Base-by-base conservation (phyloP, 1,139 yeast genomes). In the Maudiozyma humilis region DNA sequence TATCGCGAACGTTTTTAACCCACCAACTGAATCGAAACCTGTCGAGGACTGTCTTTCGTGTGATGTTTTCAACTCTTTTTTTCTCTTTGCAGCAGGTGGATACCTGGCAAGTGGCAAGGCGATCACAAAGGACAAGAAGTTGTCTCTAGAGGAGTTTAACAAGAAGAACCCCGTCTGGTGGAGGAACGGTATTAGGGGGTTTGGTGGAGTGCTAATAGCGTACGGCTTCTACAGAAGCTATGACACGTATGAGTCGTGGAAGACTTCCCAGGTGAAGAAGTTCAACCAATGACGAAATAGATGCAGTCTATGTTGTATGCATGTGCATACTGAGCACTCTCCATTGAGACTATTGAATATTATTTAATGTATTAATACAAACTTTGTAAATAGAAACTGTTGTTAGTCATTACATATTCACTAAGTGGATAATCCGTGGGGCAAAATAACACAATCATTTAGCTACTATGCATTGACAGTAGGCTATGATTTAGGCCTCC, bases 201-300 rank as follows among this genome's bases (percentile, higher is more conserved):
- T 70, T 13, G 89, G 88, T 7, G 68, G 67, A 0, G 71, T 68
- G 1, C 61, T 82, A 35, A 55, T 81, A 1, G 68, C 70, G 0
- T 70, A 76, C 44, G 89, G 87, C 0, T 38, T 76, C 7, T 73
- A 71, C 51, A 66, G 88, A 47, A 80, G 81, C 30, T 65, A 75
- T 31, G 75, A 76, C 52, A 76, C 46, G 1, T 45, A 44, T 36
- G 15, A 14, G 3, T n/a, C 16, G 3, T 44, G 47, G 47, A 40
- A 42, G 23, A 37, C 40, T 6, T 31, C 34, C n/a, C 25, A 38
- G 32, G 27, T 17, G 13, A 18, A 39, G 43, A 40, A 23, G n/a
- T 17, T 42, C 12, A 8, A 23, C 15, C 17, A n/a, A 31, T 31
- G n/a, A 31, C 14, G 33, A 6, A 31, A 6, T 5, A 23, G 27